These are phyloP conservation scores for Paraphoma sp. DNA, from an alignment of 2,329 filamentous ascomycete genomes.

Conservation along the genomic window DNA sequence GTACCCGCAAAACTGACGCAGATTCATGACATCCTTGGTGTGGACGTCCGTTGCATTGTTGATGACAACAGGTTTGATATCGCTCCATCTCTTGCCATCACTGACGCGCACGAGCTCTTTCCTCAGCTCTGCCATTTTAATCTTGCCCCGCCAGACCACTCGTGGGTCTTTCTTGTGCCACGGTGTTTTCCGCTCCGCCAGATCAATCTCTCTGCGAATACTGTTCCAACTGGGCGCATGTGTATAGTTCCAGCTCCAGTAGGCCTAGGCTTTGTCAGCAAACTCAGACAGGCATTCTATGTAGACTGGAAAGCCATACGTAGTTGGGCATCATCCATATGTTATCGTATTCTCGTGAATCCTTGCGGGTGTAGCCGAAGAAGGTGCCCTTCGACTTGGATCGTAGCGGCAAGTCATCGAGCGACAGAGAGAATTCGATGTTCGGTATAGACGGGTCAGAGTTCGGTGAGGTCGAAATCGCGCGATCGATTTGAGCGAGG, in stretches of 20 bases:
- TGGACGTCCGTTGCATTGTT: slow-evolving; percentile 37
- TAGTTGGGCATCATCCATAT: slow-evolving; percentile 47
- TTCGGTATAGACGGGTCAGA: slow-evolving; percentile 38
- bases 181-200: slow-evolving; percentile 26
- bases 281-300: neutral
- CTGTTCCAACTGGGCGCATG: slow-evolving; percentile 45
- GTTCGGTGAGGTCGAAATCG: slow-evolving; percentile 31
- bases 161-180: slow-evolving; percentile 40
- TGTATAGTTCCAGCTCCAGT: slow-evolving; percentile 46
- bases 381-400: slow-evolving; percentile 34
- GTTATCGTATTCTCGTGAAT: slow-evolving; percentile 33
- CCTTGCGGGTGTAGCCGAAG: slow-evolving; percentile 41
- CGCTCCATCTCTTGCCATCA: slow-evolving; percentile 38
- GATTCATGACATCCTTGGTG: slow-evolving; percentile 43
- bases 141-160: slow-evolving; percentile 42
- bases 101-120: slow-evolving; percentile 37
- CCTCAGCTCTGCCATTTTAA: slow-evolving; percentile 40
- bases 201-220: slow-evolving; percentile 35
- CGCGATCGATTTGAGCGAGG: slow-evolving; percentile 42
- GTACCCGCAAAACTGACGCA: slow-evolving; percentile 41
- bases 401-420: slow-evolving; percentile 41
- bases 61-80: slow-evolving; percentile 44
- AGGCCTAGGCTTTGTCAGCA: slow-evolving; percentile 18
- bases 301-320: neutral
- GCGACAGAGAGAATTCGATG: slow-evolving; percentile 40